Evolutionary conservation across 2,329 filamentous ascomycete genomes (phyloP).

Genomic region (Coleophoma crateriformis): DNA sequence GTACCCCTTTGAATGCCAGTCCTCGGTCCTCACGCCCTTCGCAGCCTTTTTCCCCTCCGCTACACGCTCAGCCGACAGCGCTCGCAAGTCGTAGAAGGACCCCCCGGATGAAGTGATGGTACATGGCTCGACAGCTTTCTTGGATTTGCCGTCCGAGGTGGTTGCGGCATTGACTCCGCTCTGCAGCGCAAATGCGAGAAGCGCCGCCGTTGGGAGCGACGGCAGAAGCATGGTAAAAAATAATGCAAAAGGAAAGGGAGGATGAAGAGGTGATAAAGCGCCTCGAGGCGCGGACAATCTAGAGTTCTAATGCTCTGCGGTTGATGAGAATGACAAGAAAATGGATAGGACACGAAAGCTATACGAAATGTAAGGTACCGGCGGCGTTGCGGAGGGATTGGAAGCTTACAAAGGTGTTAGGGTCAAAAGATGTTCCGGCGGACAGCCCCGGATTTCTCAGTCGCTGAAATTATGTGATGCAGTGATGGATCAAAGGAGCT

Average conservation of each 20-base stretch:
- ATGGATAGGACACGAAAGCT: too few relatives aligned
- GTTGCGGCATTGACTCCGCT: slow-evolving; percentile 16
- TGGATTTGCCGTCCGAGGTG: slow-evolving; percentile 13
- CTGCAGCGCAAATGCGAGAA: slow-evolving; percentile 21
- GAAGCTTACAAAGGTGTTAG: too few relatives aligned
- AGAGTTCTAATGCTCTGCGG: too few relatives aligned
- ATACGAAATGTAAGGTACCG: too few relatives aligned
- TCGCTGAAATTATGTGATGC: too few relatives aligned
- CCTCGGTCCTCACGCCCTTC: slow-evolving; percentile 52
- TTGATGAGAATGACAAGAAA: too few relatives aligned
- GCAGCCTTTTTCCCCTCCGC: slow-evolving; percentile 29
- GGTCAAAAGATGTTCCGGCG: too few relatives aligned
- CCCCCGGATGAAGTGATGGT: slow-evolving; percentile 23
- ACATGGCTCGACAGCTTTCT: slow-evolving; percentile 22
- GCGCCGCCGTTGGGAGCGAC: slow-evolving; percentile 15
- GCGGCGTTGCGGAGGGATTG: too few relatives aligned
- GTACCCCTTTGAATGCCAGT: slow-evolving; percentile 62
- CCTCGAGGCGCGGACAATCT: slow-evolving; percentile 13
- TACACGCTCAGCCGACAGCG: slow-evolving; percentile 19
- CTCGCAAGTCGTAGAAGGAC: slow-evolving; percentile 26
- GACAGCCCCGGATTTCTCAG: too few relatives aligned
- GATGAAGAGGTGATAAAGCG: slow-evolving; percentile 6
- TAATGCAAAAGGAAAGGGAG: background rate
- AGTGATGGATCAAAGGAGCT: too few relatives aligned
- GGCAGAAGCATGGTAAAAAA: slow-evolving; percentile 19